Evolutionary conservation across 495 filamentous ascomycete species (phyloP).

Genomic region (Zalerion maritima): DNA sequence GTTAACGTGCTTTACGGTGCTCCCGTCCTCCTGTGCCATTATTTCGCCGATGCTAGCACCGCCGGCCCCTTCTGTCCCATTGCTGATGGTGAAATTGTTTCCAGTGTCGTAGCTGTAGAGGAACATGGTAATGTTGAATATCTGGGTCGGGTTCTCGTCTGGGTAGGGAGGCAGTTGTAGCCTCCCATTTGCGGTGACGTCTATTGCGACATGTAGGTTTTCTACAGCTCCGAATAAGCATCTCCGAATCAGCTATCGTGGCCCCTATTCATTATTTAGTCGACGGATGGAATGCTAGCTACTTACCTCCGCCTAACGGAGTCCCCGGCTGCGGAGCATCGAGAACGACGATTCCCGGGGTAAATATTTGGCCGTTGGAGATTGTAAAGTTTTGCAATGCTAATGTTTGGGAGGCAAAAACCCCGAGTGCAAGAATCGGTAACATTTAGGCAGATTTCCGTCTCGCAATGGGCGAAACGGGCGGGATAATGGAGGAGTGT

Average conservation of each 20-base stretch:
- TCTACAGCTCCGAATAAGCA: constrained; percentile 21
- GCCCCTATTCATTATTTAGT: background rate
- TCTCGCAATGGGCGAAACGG: constrained; percentile 1
- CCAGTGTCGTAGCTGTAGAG: constrained; percentile 44
- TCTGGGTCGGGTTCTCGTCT: constrained; percentile 30
- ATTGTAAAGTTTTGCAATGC: constrained; percentile 34
- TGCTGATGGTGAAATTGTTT: constrained; percentile 54
- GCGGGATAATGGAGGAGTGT: constrained; percentile 2
- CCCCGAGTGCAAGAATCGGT: constrained; percentile 5
- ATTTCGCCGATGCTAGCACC: constrained; percentile 45
- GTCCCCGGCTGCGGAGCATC: constrained; percentile 53
- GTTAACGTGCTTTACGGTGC: constrained; percentile 55
- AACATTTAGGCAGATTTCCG: constrained; percentile 12
- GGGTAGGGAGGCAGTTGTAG: constrained; percentile 41
- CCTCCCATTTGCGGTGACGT: constrained; percentile 49
- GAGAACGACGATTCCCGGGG: constrained; percentile 47
- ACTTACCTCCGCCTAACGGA: constrained; percentile 47
- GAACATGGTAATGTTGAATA: constrained; percentile 52
- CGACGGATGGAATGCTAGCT: constrained; percentile 1
- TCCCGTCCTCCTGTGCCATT: constrained; percentile 42
- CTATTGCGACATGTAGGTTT: constrained; percentile 48
- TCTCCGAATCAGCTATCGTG: constrained; percentile 4
- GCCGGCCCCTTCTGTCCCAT: constrained; percentile 41
- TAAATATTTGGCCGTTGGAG: constrained; percentile 46
- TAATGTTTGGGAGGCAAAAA: constrained; percentile 8